Percentiles rank a stretch among this genome's conserved stretches.
These are phyloP conservation scores for Nidula microcarpa DNA, from an alignment of 768 basidiomycete genomes.

Conservation along the genomic window DNA sequence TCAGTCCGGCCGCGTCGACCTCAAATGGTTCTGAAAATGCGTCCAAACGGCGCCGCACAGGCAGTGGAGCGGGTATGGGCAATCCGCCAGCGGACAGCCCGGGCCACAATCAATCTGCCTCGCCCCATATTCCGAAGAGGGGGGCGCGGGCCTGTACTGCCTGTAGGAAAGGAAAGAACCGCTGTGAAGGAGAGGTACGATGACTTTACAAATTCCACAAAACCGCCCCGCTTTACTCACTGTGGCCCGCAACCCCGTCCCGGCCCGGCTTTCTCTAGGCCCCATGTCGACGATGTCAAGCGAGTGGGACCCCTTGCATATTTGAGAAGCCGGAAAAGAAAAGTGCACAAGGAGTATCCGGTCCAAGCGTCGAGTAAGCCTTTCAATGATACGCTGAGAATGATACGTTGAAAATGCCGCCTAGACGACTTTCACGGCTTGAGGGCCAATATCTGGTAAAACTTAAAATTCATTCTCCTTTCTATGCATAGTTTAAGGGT, in stretches of 20 bases:
- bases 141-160: slow-evolving; percentile 88
- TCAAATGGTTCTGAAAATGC: slow-evolving; percentile 54
- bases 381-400: slow-evolving; percentile 4
- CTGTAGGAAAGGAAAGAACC: slow-evolving; percentile 89
- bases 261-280: slow-evolving; percentile 75
- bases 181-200: slow-evolving; percentile 88
- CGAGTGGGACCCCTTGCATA: slow-evolving; percentile 75
- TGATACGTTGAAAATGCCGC: slow-evolving; percentile 10
- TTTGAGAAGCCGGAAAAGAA: slow-evolving; percentile 95
- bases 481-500: neutral
- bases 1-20: slow-evolving; percentile 57
- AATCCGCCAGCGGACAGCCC: slow-evolving; percentile 31
- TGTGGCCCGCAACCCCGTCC: slow-evolving; percentile 68
- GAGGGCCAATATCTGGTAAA: slow-evolving; percentile 83
- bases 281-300: slow-evolving; percentile 87
- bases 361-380: slow-evolving; percentile 71
- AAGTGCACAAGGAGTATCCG: slow-evolving; percentile 53
- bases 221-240: slow-evolving; percentile 48
- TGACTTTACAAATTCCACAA: too few species aligned
- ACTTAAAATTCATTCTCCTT: slow-evolving; percentile 5
- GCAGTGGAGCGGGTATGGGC: slow-evolving; percentile 25
- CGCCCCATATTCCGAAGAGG: slow-evolving; percentile 79
- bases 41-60: slow-evolving; percentile 57
- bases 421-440: slow-evolving; percentile 76
- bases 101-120: slow-evolving; percentile 17